Percentiles rank a stretch among this genome's conserved stretches.
phyloP scores from a whole-genome alignment of 768 basidiomycete species.

The Kwoniella sp. region DNA sequence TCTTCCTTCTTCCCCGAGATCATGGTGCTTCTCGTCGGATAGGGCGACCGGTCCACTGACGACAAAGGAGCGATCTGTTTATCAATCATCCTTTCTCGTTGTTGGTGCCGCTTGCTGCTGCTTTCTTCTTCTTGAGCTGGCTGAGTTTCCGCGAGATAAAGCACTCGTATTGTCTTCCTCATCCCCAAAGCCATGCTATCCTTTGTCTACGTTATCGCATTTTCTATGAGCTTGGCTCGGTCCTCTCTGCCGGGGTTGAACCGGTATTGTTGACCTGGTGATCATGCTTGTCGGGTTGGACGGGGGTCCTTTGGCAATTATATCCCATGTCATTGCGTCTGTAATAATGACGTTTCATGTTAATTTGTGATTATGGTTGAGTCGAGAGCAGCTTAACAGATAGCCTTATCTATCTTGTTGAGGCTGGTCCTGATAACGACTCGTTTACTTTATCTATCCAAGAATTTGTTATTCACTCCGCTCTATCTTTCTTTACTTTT shows the following conservation, averaged over 20 bases:
- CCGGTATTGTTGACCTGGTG: neutral
- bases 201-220: neutral
- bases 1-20: neutral
- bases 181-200: neutral
- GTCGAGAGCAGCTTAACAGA: neutral
- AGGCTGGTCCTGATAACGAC: neutral
- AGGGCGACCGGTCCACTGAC: neutral
- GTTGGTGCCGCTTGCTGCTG: neutral
- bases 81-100: neutral
- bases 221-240: neutral
- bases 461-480: neutral
- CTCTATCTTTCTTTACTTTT: neutral
- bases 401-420: neutral
- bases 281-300: neutral
- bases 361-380: too few relatives aligned
- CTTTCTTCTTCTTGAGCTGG: neutral
- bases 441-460: neutral
- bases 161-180: neutral
- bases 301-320: neutral
- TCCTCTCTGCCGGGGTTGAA: neutral
- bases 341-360: neutral
- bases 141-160: neutral
- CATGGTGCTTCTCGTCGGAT: neutral
- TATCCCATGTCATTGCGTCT: neutral
- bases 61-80: neutral